These are phyloP conservation scores for Climacium dendroides DNA, from an alignment of 225 moss, liverwort and hornwort genomes.

Conservation along the genomic window DNA sequence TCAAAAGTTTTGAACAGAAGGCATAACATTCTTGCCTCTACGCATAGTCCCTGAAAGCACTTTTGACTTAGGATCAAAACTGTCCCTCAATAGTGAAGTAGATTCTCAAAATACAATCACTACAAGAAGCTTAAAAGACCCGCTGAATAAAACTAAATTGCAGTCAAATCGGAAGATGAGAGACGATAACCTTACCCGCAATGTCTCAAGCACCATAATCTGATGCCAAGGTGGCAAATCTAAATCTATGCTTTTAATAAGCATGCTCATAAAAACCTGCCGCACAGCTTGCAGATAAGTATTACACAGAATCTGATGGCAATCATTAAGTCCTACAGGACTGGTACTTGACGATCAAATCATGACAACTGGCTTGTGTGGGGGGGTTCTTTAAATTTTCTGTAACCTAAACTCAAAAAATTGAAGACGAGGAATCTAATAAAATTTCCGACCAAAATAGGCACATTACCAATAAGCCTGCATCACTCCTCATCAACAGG, in stretches of 20 bases:
- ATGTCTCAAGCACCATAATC: constrained; percentile 90
- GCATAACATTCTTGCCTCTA: constrained; percentile 94
- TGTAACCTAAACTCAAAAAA: neutral
- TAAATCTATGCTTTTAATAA: constrained; percentile 86
- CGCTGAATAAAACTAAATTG: neutral
- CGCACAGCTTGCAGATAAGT: constrained; percentile 6
- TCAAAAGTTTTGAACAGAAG: constrained; percentile 91
- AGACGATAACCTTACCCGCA: constrained; percentile 36
- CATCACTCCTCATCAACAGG: neutral
- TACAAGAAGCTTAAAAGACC: neutral
- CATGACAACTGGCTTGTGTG: neutral
- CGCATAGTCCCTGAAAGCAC: constrained; percentile 66
- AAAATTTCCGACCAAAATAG: neutral
- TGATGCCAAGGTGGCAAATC: constrained; percentile 91
- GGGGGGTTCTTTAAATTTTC: neutral
- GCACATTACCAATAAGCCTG: neutral
- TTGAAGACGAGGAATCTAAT: neutral
- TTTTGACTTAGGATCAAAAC: neutral
- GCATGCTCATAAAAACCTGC: constrained; percentile 96
- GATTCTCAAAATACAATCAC: neutral
- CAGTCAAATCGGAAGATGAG: neutral
- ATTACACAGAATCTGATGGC: neutral
- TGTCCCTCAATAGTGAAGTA: neutral
- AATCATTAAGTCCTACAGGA: neutral
- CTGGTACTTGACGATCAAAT: neutral